A percentile compares a stretch with the other conserved stretches of the same genome.
Conservation (phyloP, 2,329 filamentous ascomycete species). For the Cryphonectria japonica region DNA sequence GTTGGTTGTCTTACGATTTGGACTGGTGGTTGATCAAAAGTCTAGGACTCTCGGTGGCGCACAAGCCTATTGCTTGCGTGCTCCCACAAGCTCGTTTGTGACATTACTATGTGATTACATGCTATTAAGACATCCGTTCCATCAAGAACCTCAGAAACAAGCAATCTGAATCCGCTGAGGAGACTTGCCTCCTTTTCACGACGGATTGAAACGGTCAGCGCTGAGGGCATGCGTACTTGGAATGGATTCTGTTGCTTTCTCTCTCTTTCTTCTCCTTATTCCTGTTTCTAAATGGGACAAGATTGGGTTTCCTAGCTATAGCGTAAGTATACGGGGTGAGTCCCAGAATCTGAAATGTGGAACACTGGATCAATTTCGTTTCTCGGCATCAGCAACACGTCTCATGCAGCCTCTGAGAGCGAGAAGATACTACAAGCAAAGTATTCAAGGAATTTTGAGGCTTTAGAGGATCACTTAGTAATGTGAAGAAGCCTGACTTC, state of each 20-base stretch:
- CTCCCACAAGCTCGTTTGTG: conserved; percentile 2
- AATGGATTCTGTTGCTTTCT: not conserved
- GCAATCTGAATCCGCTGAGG: not conserved
- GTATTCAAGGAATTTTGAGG: not conserved
- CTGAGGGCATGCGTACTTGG: not conserved
- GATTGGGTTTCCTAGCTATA: too few relatives aligned
- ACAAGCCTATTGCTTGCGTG: not conserved
- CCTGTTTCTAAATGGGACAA: too few relatives aligned
- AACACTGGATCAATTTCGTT: too few relatives aligned
- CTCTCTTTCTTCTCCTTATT: too few relatives aligned
- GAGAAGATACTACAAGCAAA: not conserved
- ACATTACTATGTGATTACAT: not conserved
- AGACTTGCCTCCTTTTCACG: not conserved
- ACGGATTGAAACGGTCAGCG: not conserved
- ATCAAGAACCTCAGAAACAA: too few relatives aligned
- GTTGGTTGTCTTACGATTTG: not conserved
- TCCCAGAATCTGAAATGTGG: too few relatives aligned
- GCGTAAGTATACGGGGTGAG: too few relatives aligned
- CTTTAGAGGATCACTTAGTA: not conserved
- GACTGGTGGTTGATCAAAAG: not conserved
- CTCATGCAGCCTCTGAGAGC: too few relatives aligned
- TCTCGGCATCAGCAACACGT: too few relatives aligned
- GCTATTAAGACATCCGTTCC: not conserved
- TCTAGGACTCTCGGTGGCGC: too few relatives aligned
- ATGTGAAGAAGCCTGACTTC: not conserved